Percentiles rank a stretch among this genome's conserved stretches.
These are phyloP conservation scores for Plantago major DNA, from an alignment of 257 asterid genomes.

Conservation along the genomic window DNA sequence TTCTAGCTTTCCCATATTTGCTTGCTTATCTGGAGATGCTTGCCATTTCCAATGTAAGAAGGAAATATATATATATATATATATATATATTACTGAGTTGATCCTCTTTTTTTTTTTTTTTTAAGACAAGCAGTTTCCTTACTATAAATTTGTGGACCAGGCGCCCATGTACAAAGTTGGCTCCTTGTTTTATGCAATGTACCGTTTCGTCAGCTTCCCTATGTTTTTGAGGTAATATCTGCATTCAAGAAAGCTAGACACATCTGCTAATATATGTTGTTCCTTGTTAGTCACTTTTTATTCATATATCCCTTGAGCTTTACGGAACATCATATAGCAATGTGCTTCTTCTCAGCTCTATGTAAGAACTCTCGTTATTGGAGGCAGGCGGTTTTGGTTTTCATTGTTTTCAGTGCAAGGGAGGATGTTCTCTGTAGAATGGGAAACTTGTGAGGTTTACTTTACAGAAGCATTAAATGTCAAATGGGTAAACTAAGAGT, in stretches of 20 bases:
- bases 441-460: no score
- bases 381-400: no score
- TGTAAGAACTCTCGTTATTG: no score
- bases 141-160: slow-evolving; percentile 83
- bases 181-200: slow-evolving; percentile 89
- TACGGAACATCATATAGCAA: no score
- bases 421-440: no score
- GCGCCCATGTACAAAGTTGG: slow-evolving; percentile 92
- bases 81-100: slow-evolving; percentile 8
- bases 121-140: slow-evolving; percentile 74
- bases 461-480: no score
- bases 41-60: slow-evolving; percentile 66
- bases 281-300: no score
- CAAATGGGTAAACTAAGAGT: no score
- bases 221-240: slow-evolving; percentile 74
- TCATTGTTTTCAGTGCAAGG: no score
- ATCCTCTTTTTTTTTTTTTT: slow-evolving; percentile 17
- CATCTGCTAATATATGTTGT: no score
- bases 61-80: neutral
- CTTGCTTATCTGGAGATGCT: slow-evolving; percentile 84
- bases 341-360: no score
- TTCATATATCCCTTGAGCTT: no score
- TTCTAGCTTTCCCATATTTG: slow-evolving; percentile 71
- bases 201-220: slow-evolving; percentile 90
- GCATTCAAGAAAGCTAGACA: neutral